A percentile compares a stretch with the other conserved stretches of the same genome.
Evolutionary conservation across 2,329 filamentous ascomycete species (phyloP).

Genomic region (Corinectria fuckeliana): DNA sequence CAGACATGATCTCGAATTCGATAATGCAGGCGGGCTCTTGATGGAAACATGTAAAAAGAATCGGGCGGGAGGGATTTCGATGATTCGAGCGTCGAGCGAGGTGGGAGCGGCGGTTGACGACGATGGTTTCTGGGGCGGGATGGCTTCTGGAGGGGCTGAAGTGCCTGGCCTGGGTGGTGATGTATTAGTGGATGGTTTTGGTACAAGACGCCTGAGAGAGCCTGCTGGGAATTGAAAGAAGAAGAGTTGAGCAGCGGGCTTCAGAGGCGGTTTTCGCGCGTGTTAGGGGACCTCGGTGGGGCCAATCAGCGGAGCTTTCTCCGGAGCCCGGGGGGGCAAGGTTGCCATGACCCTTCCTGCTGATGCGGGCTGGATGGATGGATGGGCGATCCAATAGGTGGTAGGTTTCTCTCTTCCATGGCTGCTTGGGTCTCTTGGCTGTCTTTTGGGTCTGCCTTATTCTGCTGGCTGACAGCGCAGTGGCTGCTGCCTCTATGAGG

Average conservation of each 20-base stretch:
- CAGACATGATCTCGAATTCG: slow-evolving; percentile 55
- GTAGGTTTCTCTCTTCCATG: too few relatives aligned
- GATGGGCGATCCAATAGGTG: too few relatives aligned
- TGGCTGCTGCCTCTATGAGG: slow-evolving; percentile 5
- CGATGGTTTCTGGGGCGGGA: slow-evolving; percentile 26
- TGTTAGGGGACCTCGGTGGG: slow-evolving; percentile 36
- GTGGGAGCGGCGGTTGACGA: slow-evolving; percentile 31
- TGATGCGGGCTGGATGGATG: background rate
- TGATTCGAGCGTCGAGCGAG: slow-evolving; percentile 30
- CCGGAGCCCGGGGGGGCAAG: slow-evolving; percentile 26
- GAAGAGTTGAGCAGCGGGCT: slow-evolving; percentile 35
- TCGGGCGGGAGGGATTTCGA: slow-evolving; percentile 27
- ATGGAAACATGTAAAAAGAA: slow-evolving; percentile 56
- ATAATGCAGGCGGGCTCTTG: slow-evolving; percentile 44
- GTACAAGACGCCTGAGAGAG: slow-evolving; percentile 25
- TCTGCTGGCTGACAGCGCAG: background rate
- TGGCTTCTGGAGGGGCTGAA: slow-evolving; percentile 23
- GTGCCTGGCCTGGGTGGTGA: slow-evolving; percentile 33
- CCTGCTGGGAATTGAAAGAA: slow-evolving; percentile 39
- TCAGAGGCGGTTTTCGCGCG: slow-evolving; percentile 40
- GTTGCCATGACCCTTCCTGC: slow-evolving; percentile 38
- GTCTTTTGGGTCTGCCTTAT: background rate
- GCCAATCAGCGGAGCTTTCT: slow-evolving; percentile 44
- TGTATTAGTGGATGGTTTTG: slow-evolving; percentile 42
- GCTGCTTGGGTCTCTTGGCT: background rate